Evolutionary conservation across 192 early-diverging fungal species (phyloP), one percentile per base, ranked within the genome.

Genomic region (Coemansia sp.): DNA sequence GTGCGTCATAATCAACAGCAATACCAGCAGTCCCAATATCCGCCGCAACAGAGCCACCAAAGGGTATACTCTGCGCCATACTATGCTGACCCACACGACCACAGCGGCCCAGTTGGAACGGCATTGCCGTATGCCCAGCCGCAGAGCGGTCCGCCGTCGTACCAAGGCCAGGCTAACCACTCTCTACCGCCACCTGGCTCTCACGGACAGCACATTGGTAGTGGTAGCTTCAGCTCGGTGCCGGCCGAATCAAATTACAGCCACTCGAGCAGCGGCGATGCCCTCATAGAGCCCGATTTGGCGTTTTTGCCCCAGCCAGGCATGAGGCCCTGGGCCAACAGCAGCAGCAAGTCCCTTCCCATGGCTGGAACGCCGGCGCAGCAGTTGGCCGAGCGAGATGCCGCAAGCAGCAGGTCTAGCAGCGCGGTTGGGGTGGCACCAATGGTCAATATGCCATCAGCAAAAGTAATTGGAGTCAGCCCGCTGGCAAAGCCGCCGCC

Each of bases 341-440:
- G 72, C 56, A 75, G 53, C 43, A 63, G 61, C 42, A 45, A 45
- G 38, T 75, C 72, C 41, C 65, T 75, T 19, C 72, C 67, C 1
- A 47, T 56, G 42, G 65, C 39, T 17, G 36, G n/a, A n/a, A n/a
- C 29, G 31, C 25, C 45, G 21, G 53, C 22, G 21, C 55, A 22
- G 19, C 53, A 56, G 29, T 55, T 60, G 31, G 56, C 34, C 9
- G 72, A 66, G 41, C 55, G 72, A 22, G 65, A 67, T 10, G 52
- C 40, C 17, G 60, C 65, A 0, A 68, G 65, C 53, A 75, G 72
- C 50, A 63, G 72, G 5, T 51, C 65, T 15, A 75, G 65, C 54
- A 75, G 72, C 59, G 29, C 56, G 3, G 54, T 60, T 3, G 72
- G 72, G 10, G 43, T 68, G 22, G 46, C 65, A 33, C 72, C 65